Evolutionary conservation across 225 moss, liverwort and hornwort species (phyloP), one percentile per base, ranked within the genome.

Genomic region (Pseudisothecium myosuroides): DNA sequence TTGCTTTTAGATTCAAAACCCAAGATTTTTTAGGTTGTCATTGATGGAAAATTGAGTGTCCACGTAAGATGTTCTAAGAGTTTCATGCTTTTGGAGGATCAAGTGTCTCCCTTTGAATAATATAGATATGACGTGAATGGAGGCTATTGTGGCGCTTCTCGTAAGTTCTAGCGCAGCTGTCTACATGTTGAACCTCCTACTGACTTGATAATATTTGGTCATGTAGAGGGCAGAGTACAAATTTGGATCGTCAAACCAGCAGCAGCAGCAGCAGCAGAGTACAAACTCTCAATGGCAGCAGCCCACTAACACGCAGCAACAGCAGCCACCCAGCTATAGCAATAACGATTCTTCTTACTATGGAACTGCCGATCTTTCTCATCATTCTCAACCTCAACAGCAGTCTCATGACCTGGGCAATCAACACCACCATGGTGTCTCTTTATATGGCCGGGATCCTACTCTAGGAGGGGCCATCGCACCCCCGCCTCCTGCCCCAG

Each of bases 401-500:
- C 98, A 96, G 81, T 91, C 94, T 71, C 94, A 90, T 74, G 96
- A 96, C 73, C 87, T 96, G 84, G 91, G 93, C 74, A 97, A 95
- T 89, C 95, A 95, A 80, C 97, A 97, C 81, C 98, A 97, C 86
- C 98, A 99, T 85, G 98, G 97, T 56, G 95, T 99, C 79, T 95
- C 96, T 63, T 92, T 99, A 88, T 99, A 99, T 91, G 98, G 98
- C 61, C 95, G 98, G 64, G 98, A 99, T 92, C 98, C 98, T 80
- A 96, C 94, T 34, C 89, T 96, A 14, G 96, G 93, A 83, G 95
- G 97, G 83, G 94, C 97, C 74, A 95, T 96, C 80, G 96, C 96
- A 32, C 98, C 98, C 66, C 97, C 97, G 85, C 98, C 97, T 89
- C 98, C 98, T 86, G 96, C 98, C 82, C 98, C 98, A 60, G 97